These are phyloP conservation scores for Yarrowia sp. DNA, from an alignment of 805 yeast genomes.

Conservation along the genomic window DNA sequence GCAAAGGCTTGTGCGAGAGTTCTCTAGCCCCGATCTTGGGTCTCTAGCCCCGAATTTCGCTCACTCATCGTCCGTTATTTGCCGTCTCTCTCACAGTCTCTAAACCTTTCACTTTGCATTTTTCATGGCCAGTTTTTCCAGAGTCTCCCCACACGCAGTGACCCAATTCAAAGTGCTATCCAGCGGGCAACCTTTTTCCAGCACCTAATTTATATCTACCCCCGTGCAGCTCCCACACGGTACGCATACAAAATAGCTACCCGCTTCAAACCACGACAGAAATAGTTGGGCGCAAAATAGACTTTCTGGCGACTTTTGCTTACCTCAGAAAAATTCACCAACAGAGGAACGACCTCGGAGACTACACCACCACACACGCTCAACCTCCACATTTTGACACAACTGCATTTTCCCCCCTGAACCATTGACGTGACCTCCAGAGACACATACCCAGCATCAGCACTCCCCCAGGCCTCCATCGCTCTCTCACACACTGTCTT, in stretches of 20 bases:
- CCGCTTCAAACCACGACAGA: no score
- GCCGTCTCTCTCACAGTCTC: neutral
- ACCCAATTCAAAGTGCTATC: neutral
- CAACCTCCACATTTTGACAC: neutral
- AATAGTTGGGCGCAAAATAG: neutral
- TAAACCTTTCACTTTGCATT: neutral
- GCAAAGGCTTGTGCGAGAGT: no score
- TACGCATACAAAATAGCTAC: no score
- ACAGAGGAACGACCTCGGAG: slow-evolving; percentile 7
- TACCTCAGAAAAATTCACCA: slow-evolving; percentile 37
- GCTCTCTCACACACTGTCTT: neutral
- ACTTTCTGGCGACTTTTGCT: slow-evolving; percentile 34
- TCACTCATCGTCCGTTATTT: neutral
- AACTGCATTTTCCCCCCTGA: neutral
- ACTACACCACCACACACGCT: slow-evolving; percentile 5
- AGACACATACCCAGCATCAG: neutral
- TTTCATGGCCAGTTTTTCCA: slow-evolving; percentile 19
- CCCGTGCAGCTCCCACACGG: slow-evolving; percentile 7
- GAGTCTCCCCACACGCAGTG: slow-evolving; percentile 19
- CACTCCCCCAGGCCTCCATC: neutral
- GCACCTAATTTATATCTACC: slow-evolving; percentile 26
- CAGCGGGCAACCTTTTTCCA: neutral
- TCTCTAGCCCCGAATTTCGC: no score
- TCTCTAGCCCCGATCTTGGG: no score
- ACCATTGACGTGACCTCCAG: no score